Evolutionary conservation across 306 rosid species (phyloP).

Genomic region (Luffa aegyptiaca): DNA sequence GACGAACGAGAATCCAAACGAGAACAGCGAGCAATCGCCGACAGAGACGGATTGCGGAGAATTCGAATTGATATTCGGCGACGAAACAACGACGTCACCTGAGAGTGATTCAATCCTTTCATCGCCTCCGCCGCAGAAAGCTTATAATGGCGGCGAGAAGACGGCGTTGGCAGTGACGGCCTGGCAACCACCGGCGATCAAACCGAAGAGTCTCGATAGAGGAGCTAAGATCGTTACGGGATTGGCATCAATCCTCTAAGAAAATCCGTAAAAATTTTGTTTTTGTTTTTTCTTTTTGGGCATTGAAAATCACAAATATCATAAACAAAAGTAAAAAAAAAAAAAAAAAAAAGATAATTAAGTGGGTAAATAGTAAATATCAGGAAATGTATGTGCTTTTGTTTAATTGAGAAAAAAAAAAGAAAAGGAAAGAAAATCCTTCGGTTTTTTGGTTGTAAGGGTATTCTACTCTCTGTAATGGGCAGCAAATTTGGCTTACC

Average conservation of each 20-base stretch:
- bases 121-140: conserved; percentile 2
- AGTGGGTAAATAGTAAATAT: neutral
- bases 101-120: neutral
- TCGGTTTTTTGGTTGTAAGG: neutral
- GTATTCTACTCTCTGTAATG: neutral
- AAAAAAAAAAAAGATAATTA: neutral
- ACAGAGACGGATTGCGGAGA: conserved; percentile 52
- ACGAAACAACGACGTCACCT: conserved; percentile 15
- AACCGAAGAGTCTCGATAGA: conserved; percentile 64
- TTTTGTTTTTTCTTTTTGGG: neutral
- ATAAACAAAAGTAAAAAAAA: neutral
- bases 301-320: neutral
- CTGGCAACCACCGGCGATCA: conserved; percentile 87
- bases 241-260: conserved; percentile 69
- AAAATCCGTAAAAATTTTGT: conserved; percentile 40
- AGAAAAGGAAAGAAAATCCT: conserved; percentile 9
- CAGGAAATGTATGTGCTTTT: neutral
- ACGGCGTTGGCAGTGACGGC: conserved; percentile 11
- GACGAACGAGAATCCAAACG: neutral
- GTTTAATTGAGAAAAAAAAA: neutral
- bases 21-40: neutral
- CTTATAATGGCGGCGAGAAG: neutral
- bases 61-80: conserved; percentile 60
- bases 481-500: neutral
- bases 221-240: conserved; percentile 77